Evolutionary conservation across 2,329 filamentous ascomycete genomes (phyloP), one percentile per base, ranked within the genome.

Genomic region (Calcarisporium arbuscula): DNA sequence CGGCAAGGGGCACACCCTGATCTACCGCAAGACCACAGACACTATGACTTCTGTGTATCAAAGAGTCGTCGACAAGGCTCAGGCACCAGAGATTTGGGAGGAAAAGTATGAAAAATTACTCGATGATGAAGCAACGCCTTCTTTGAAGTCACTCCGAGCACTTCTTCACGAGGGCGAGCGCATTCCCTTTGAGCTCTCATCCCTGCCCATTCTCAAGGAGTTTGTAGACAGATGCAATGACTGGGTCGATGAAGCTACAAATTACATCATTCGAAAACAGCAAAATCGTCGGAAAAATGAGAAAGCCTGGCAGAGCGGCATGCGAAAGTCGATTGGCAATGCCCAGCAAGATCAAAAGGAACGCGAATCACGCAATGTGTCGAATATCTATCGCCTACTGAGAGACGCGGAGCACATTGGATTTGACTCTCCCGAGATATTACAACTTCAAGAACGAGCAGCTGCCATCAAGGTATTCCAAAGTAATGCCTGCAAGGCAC

Each of bases 211-310:
- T 49, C 72, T 98, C 48, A 84, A 80, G 61, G 77, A 82, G 46
- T 98, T 94, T 64, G 92, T 98, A 57, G 88, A 95, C 49, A 82
- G 86, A 52, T 96, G 92, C 67, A 94, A 95, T 60, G 88, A 94
- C 56, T 95, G 94, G 85, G 87, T 95, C 43, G 92, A 96, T 52
- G 90, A 96, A 64, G 92, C 92, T 45, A 92, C 86, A 52, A 89
- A 85, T 55, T 98, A 94, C 67, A 95, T 89, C 52, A 89, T 92
- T 39, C 85, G 92, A 49, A 98, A 98, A 66, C 90, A 95, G 65
- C 90, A 95, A 62, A 94, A 94, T 54, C 84, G 92, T 43, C 86
- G 90, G 42, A 96, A 96, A 63, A 94, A 84, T 58, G 90, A 95
- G 52, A 92, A 87, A 54, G 77, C 76, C 28, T 92, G 84, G 78